Evolutionary conservation across 1,139 yeast species (phyloP).

Genomic region (Nakaseomyces sp.): DNA sequence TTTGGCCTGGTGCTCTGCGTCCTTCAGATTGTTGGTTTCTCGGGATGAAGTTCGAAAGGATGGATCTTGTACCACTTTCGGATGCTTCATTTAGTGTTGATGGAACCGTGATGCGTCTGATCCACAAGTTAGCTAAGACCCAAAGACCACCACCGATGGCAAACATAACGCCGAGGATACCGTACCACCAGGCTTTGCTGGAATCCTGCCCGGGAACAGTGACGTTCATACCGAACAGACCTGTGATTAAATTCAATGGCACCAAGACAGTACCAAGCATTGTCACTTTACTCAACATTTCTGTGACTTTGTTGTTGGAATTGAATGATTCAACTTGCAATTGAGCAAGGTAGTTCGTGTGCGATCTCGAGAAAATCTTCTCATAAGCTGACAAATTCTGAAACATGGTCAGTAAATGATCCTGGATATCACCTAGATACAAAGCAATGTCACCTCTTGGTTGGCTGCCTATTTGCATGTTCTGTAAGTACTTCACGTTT

Average conservation of each 20-base stretch:
- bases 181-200: conserved; percentile 53
- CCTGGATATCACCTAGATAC: conserved; percentile 94
- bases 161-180: conserved; percentile 50
- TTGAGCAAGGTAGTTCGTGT: conserved; percentile 86
- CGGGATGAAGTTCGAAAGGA: conserved; percentile 27
- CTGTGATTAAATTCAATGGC: conserved; percentile 85
- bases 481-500: conserved; percentile 1
- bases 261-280: conserved; percentile 82
- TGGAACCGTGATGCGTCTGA: conserved; percentile 30
- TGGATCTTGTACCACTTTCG: conserved; percentile 31
- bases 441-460: conserved; percentile 79
- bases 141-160: conserved; percentile 32
- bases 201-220: conserved; percentile 61
- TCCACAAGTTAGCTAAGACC: conserved; percentile 36
- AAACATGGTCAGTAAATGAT: conserved; percentile 93
- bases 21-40: conserved; percentile 13
- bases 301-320: conserved; percentile 75
- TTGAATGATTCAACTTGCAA: conserved; percentile 86
- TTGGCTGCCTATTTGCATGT: conserved; percentile 36
- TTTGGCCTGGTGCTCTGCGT: conserved; percentile 11
- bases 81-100: conserved; percentile 29
- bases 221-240: conserved; percentile 95
- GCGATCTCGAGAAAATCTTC: conserved; percentile 85
- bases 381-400: conserved; percentile 84
- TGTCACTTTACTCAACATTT: conserved; percentile 82